These are phyloP conservation scores for Nannizziopsis arthrosporioides DNA, from an alignment of 2,329 filamentous ascomycete genomes.

Conservation along the genomic window DNA sequence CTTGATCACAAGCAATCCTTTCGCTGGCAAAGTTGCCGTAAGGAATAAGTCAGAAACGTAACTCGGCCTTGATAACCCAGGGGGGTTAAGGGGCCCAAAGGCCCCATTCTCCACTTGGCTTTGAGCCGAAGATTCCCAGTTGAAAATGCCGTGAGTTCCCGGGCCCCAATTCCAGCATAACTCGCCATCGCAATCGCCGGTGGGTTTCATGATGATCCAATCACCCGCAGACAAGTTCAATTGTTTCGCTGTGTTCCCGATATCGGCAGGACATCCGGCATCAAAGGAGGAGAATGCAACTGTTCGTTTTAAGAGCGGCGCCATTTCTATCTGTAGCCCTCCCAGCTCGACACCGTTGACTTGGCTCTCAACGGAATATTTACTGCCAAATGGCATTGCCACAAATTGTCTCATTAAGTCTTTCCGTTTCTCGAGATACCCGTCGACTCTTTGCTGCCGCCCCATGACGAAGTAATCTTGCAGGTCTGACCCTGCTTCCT, in stretches of 20 bases:
- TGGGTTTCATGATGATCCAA: neutral
- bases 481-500: neutral
- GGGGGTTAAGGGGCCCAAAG: neutral
- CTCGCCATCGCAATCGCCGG: neutral
- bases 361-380: neutral
- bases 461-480: neutral
- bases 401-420: neutral
- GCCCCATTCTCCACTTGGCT: neutral
- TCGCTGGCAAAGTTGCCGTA: neutral
- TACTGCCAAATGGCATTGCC: neutral
- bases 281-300: neutral
- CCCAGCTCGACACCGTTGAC: neutral
- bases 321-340: neutral
- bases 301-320: neutral
- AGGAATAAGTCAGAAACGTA: neutral
- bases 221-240: neutral
- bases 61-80: neutral
- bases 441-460: neutral
- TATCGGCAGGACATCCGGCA: neutral
- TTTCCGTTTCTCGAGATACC: neutral
- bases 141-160: neutral
- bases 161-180: neutral
- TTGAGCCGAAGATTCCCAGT: neutral
- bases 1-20: neutral
- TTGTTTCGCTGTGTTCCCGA: neutral